Conservation (phyloP, 169 alveolate species). For the Plasmodium billcollinsi region DNA sequence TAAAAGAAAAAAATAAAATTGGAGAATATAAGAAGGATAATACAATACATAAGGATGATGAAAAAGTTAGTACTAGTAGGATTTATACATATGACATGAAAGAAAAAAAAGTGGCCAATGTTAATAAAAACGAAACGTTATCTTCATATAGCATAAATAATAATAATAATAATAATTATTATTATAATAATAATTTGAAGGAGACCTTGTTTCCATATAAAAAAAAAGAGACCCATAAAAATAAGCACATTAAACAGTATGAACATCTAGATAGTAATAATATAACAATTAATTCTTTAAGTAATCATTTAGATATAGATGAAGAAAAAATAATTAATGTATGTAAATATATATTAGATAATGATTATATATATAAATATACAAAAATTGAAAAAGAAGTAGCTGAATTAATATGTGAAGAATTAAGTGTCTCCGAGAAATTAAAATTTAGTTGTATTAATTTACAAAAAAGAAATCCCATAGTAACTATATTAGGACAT, state of each 20-base stretch:
- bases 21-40: neutral
- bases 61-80: neutral
- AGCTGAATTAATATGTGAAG: slow-evolving; percentile 88
- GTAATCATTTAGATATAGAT: slow-evolving; percentile 90
- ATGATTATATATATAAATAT: slow-evolving; percentile 91
- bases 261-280: slow-evolving; percentile 65
- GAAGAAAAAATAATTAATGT: slow-evolving; percentile 88
- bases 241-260: slow-evolving; percentile 11
- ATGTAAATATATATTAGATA: slow-evolving; percentile 93
- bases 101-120: neutral
- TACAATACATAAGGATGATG: neutral
- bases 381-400: slow-evolving; percentile 81
- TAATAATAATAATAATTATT: too few relatives aligned
- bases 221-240: neutral
- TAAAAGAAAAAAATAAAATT: neutral
- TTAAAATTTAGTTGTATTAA: slow-evolving; percentile 90
- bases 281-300: slow-evolving; percentile 78
- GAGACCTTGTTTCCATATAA: neutral
- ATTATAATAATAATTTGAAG: neutral
- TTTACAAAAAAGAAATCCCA: slow-evolving; percentile 90
- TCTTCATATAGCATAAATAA: neutral
- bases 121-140: neutral
- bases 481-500: slow-evolving; percentile 97
- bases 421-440: slow-evolving; percentile 92
- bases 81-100: neutral